phyloP scores from a whole-genome alignment of 805 yeast species.

The Saccharomycopsis synnaedendra region DNA sequence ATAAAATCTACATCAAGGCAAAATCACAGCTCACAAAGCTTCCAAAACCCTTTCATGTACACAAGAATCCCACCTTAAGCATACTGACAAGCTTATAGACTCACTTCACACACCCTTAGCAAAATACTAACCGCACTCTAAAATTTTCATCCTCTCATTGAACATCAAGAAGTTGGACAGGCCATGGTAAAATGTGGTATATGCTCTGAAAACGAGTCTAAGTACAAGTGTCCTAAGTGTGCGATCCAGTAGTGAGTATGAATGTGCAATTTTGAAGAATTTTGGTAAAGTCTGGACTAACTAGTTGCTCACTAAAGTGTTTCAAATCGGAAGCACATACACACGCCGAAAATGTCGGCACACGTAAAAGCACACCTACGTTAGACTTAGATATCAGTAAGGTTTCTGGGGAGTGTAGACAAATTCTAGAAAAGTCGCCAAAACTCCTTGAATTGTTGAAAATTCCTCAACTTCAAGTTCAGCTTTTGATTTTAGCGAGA shows the following conservation, averaged over 20 bases:
- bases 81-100: too few species aligned
- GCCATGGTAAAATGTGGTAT: conserved; percentile 22
- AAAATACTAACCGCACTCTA: too few species aligned
- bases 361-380: neutral
- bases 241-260: conserved; percentile 26
- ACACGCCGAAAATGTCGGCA: conserved; percentile 18
- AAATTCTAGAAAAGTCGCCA: conserved; percentile 11
- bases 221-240: conserved; percentile 41
- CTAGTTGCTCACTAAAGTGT: conserved; percentile 44
- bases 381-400: neutral
- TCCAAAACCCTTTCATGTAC: too few species aligned
- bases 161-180: neutral
- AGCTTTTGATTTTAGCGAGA: conserved; percentile 36
- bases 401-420: neutral
- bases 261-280: neutral
- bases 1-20: too few species aligned
- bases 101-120: too few species aligned
- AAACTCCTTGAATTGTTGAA: conserved; percentile 30
- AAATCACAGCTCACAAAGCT: too few species aligned
- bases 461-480: conserved; percentile 44
- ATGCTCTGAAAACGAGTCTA: conserved; percentile 24
- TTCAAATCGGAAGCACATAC: conserved; percentile 36
- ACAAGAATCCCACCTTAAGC: too few species aligned
- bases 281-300: neutral
- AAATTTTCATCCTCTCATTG: too few species aligned